A percentile compares a stretch with the other conserved stretches of the same genome.
Conservation (phyloP, 2,329 filamentous ascomycete genomes). For the Colletotrichum nymphaeae region DNA sequence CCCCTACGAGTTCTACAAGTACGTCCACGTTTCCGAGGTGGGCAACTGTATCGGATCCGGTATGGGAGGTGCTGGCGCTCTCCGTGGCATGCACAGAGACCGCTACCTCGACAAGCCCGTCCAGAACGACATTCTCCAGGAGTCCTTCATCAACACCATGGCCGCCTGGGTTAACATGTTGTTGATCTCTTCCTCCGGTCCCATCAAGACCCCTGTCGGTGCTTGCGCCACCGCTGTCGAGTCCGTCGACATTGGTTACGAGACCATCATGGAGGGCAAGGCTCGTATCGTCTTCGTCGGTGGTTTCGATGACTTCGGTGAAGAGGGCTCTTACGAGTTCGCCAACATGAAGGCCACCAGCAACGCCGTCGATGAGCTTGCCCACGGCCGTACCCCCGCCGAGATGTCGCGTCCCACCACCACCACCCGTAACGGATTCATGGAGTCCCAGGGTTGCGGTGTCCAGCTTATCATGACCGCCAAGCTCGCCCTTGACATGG, state of each 20-base stretch:
- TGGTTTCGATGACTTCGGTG: slow-evolving; percentile 99
- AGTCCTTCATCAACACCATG: slow-evolving; percentile 99
- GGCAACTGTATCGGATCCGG: slow-evolving; percentile 99
- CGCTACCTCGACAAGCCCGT: slow-evolving; percentile 96
- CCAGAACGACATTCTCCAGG: slow-evolving; percentile 98
- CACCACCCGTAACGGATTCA: slow-evolving; percentile 96
- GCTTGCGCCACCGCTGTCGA: slow-evolving; percentile 98
- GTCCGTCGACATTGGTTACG: slow-evolving; percentile 96
- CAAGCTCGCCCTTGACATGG: slow-evolving; percentile 96
- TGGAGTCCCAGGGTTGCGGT: slow-evolving; percentile 99
- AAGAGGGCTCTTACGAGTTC: slow-evolving; percentile 99
- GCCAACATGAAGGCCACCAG: slow-evolving; percentile 99
- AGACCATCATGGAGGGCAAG: slow-evolving; percentile 98
- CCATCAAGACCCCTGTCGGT: slow-evolving; percentile 98
- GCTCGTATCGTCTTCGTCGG: slow-evolving; percentile 97
- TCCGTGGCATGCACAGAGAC: slow-evolving; percentile 98
- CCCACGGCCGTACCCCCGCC: slow-evolving; percentile 90
- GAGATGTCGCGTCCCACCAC: slow-evolving; percentile 99
- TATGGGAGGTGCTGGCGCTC: slow-evolving; percentile 92
- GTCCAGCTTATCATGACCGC: slow-evolving; percentile 99
- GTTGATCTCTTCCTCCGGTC: slow-evolving; percentile 93
- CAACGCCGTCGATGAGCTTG: slow-evolving; percentile 96
- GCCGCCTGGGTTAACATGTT: slow-evolving; percentile 99
- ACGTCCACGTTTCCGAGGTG: slow-evolving; percentile 96
- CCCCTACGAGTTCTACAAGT: slow-evolving; percentile 99